Evolutionary conservation across 306 rosid genomes (phyloP).

Genomic region (Cercis canadensis): DNA sequence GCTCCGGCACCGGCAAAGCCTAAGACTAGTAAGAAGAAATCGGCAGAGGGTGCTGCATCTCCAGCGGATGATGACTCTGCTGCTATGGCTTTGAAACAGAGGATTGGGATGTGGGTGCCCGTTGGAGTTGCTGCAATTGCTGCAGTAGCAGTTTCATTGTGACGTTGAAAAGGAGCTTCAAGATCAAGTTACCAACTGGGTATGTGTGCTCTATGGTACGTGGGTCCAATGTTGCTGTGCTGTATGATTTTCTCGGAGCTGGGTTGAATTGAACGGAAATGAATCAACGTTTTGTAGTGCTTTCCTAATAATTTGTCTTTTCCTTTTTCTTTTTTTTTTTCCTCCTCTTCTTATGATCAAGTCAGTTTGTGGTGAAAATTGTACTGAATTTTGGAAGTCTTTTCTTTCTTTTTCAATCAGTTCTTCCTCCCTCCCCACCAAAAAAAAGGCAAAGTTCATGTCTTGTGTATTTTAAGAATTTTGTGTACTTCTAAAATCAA

Average conservation of each 20-base stretch:
- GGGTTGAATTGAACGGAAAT: constrained; percentile 22
- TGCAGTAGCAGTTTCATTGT: constrained; percentile 27
- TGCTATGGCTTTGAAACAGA: constrained; percentile 33
- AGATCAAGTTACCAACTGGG: background rate
- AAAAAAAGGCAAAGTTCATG: background rate
- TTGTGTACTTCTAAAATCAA: constrained; percentile 3
- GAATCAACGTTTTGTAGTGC: constrained; percentile 34
- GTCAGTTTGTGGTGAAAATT: constrained; percentile 35
- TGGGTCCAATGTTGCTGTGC: constrained; percentile 32
- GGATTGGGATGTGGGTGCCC: constrained; percentile 16
- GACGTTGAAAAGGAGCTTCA: constrained; percentile 23
- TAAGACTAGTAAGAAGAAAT: constrained; percentile 48
- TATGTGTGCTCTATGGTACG: no score
- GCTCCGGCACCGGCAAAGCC: constrained; percentile 47
- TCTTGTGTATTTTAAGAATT: constrained; percentile 6
- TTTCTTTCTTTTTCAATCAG: background rate
- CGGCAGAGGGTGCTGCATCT: constrained; percentile 40
- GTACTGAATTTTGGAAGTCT: constrained; percentile 26
- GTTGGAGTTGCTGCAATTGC: constrained; percentile 10
- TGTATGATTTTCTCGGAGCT: constrained; percentile 20
- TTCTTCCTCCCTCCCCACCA: background rate
- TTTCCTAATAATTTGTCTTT: constrained; percentile 26
- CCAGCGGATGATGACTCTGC: constrained; percentile 25
- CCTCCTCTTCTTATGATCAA: background rate
- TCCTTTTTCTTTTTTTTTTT: background rate